phyloP scores from a whole-genome alignment of 192 early-diverging fungal genomes.

The Coemansia sp. region DNA sequence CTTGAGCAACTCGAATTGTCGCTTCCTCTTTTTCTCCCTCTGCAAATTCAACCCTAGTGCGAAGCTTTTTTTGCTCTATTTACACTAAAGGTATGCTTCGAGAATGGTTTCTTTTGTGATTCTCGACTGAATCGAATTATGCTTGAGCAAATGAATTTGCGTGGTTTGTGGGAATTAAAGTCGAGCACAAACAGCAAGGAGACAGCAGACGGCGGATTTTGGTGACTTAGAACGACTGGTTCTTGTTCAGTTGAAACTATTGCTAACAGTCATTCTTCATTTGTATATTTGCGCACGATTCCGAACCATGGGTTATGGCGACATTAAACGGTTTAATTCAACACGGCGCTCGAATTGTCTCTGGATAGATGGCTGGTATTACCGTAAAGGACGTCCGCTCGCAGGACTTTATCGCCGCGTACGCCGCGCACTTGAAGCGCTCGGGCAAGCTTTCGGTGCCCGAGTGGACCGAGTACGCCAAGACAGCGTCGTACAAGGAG shows the following conservation, averaged over 20 bases:
- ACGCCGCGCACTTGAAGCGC: constrained; percentile 98
- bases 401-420: constrained; percentile 95
- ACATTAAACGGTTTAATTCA: neutral
- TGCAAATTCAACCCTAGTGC: constrained; percentile 24
- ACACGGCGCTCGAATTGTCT: neutral
- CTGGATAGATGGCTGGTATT: constrained; percentile 58
- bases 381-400: constrained; percentile 98
- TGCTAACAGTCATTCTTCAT: no score
- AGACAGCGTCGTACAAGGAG: constrained; percentile 97
- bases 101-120: no score
- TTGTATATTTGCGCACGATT: no score
- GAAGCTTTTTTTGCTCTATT: constrained; percentile 13
- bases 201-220: no score
- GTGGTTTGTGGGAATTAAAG: no score
- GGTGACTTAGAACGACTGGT: no score
- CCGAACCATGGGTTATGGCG: neutral
- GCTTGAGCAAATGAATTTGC: no score
- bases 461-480: constrained; percentile 98
- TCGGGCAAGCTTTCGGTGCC: constrained; percentile 98
- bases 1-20: neutral
- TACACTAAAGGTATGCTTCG: constrained; percentile 24
- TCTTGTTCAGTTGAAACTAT: no score
- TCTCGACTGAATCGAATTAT: no score
- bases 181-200: no score
- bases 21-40: constrained; percentile 37